Base-by-base conservation (phyloP, 2,329 filamentous ascomycete genomes). In the Fusarium sp. region DNA sequence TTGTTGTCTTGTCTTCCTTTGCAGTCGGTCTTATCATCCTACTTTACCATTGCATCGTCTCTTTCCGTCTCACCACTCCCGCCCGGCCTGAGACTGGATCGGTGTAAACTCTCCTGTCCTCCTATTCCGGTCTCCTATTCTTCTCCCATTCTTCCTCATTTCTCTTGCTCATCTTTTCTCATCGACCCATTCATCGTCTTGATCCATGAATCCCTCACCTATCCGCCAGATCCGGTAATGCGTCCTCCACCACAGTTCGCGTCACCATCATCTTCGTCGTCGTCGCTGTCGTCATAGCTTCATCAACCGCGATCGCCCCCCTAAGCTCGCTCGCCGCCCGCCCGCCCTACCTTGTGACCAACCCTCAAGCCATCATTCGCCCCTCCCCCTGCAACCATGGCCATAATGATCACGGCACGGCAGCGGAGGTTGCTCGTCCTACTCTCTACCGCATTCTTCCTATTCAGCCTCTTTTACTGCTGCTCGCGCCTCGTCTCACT, bases 381-480 rank as follows among this genome's bases (percentile, higher is more conserved):
- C 53, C 62, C 61, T 46, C 53, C 64, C 27, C 27, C 27, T 51
- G 46, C 46, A 51, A 27, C 36, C 51, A 76, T 75, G 69, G 70
- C 64, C 51, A 71, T 76, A 55, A 71, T 79, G 67, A 72, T 76
- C 59, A 76, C 75, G 56, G 70, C 74, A 66, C 60, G 74, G 40
- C 78, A 80, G 53, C 77, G 79, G 38, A 80, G 81, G 29, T 62
- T 78, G 33, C 71, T 82, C 70, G 67, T 81, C 71, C 53, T 82
- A 56, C 75, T 77, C 44, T 73, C 78, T 61, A 75, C 79, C 46
- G 70, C 80, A 69, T 80, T 84, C 77, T 76, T 82, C 71, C 29
- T 83, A 56, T 69, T 77, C 33, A 82, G 80, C 59, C 62, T 82
- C 58, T 80, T 81, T 70, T 74, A 82, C n/a, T 80, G 79, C 72